Conservation (phyloP, 176 grass and related monocot species). For the Musa troglodytarum region DNA sequence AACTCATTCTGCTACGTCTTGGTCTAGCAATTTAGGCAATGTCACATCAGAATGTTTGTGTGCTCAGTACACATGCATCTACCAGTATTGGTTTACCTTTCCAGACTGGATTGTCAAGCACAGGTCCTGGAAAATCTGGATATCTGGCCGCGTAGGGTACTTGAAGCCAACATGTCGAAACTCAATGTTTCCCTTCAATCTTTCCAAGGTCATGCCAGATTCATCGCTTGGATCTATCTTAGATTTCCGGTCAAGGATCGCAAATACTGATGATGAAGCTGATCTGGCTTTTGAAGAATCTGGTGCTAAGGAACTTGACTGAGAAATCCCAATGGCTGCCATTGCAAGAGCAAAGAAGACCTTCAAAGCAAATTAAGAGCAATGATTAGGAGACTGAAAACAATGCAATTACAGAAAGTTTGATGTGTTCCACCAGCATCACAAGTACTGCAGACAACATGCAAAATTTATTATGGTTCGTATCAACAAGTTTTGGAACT, state of each 20-base stretch:
- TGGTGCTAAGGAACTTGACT: slow-evolving; percentile 84
- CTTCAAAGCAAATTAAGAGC: slow-evolving; percentile 26
- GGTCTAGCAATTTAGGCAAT: neutral
- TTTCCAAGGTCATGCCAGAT: slow-evolving; percentile 49
- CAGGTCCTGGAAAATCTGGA: slow-evolving; percentile 91
- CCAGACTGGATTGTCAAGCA: slow-evolving; percentile 82
- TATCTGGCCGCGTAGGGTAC: slow-evolving; percentile 78
- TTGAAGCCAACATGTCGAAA: slow-evolving; percentile 83
- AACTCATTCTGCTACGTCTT: neutral
- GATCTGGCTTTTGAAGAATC: slow-evolving; percentile 88
- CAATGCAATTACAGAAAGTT: neutral
- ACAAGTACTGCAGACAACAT: too few relatives aligned
- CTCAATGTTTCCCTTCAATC: slow-evolving; percentile 60
- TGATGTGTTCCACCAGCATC: neutral
- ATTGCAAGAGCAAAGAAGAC: slow-evolving; percentile 96
- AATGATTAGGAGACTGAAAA: neutral
- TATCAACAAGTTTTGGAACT: neutral
- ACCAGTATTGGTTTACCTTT: slow-evolving; percentile 36
- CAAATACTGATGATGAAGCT: slow-evolving; percentile 80
- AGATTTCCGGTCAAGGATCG: slow-evolving; percentile 77
- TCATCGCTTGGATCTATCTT: slow-evolving; percentile 86
- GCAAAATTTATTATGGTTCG: too few relatives aligned
- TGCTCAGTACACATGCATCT: neutral
- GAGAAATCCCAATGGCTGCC: slow-evolving; percentile 90
- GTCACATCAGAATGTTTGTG: neutral